These are phyloP conservation scores for Aspergillus carbonarius DNA, from an alignment of 2,329 filamentous ascomycete genomes.

Conservation along the genomic window DNA sequence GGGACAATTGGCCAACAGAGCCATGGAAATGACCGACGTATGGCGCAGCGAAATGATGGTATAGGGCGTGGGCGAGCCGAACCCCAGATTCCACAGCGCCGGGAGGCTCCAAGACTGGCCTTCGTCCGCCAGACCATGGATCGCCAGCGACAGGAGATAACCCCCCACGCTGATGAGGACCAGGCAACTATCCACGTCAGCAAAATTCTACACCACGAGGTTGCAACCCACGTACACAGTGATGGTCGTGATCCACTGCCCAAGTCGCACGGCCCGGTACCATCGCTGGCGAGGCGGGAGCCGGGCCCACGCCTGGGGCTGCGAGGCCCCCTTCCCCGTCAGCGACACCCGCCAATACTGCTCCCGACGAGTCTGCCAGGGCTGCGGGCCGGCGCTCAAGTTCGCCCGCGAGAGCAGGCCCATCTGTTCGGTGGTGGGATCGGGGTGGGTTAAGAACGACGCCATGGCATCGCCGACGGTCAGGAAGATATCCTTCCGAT, in stretches of 20 bases:
- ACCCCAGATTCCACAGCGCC: background rate
- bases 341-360: background rate
- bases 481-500: constrained; percentile 9
- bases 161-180: background rate
- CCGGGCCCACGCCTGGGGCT: background rate
- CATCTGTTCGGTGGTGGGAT: constrained; percentile 10
- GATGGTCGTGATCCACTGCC: background rate
- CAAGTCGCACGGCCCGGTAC: background rate
- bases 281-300: background rate
- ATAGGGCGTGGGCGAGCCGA: background rate
- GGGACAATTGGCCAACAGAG: constrained; percentile 30
- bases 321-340: background rate
- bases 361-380: background rate
- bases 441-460: constrained; percentile 23
- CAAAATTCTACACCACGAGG: background rate
- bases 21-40: background rate
- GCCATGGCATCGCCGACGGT: constrained; percentile 30
- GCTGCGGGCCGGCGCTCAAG: background rate
- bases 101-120: background rate
- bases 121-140: background rate
- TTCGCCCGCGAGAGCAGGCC: constrained; percentile 10
- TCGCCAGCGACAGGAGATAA: background rate
- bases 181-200: background rate
- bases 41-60: background rate
- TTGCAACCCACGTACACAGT: background rate